Base-by-base conservation (phyloP, 1,284 basidiomycete genomes). In the Schizophyllum commune region DNA sequence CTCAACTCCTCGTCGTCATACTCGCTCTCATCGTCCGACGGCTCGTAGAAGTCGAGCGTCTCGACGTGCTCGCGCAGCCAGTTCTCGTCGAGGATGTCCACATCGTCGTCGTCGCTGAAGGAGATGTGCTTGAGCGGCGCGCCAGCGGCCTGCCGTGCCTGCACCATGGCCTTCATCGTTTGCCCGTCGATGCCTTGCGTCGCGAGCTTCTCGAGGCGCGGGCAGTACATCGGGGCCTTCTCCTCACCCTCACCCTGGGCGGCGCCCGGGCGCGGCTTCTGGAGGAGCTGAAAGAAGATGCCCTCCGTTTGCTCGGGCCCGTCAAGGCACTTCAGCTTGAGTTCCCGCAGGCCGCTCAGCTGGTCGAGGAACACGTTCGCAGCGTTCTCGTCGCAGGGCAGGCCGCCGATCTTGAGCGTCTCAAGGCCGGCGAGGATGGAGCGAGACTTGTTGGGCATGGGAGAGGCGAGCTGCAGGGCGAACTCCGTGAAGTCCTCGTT, bases 31-130 rank as follows among this genome's bases (percentile, higher is more conserved):
- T 76, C 77, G 62, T 79, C 79, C 17, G 73, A 74, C 4, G 77
- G 75, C 62, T 79, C 78, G 61, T 81, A 85, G 61, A 74, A 77
- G 8, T 78, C 79, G 17, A 86, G 73, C 32, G 69, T 71, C 60
- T 80, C 75, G 59, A 84, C 53, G 63, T 83, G 72, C 5, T 70
- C 70, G 52, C 68, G 74, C 58, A 86, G 65, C 83, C 82, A 86
- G 27, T 66, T 65, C 58, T 75, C 71, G 5, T 83, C 78, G 13
- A 68, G 68, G 0, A 64, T 53, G 0, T 67, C 62, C 32, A 84
- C 39, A 0, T 69, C 66, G 56, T 80, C 79, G 0, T 72, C 68
- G 58, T 73, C 68, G 52, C 79, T 75, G 71, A 86, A 75, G 34
- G 71, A 73, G 58, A 88, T 68, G 54, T 70, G 69, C 62, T 71